Base-by-base conservation (phyloP, 768 basidiomycete genomes). In the Asterophora lycoperdoides region DNA sequence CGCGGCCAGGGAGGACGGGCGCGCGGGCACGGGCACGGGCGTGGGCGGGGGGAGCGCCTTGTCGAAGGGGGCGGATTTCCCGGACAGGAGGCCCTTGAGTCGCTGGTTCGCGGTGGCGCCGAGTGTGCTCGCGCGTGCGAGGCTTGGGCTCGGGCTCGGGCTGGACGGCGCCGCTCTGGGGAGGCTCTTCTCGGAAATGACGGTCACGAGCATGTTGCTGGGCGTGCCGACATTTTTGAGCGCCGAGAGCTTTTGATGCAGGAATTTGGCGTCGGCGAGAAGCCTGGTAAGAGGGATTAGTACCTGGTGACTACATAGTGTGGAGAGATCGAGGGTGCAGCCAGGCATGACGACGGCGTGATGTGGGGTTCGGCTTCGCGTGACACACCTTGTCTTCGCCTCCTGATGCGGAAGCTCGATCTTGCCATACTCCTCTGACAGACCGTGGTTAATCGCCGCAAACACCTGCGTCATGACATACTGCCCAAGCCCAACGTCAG, bases 401-500 rank as follows among this genome's bases (percentile, higher is more conserved):
- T 86, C 89, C 51, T 81, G 80, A 59, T 78, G 81, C 45, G 85
- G 90, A 26, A 97, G 71, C 56, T 93, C 89, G 47, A 96, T 82
- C 61, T 77, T 81, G 44, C 74, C 74, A 66, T 86, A 95, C 63
- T 93, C 92, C 60, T 94, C 91, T 33, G 84, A 84, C 17, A 99
- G 73, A 30, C 89, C 82, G 68, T 91, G 84, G 65, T 93, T 93
- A 67, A 97, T 93, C 11, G 91, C 85, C 15, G 89, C 89, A 52
- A 97, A 86, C 11, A 98, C 96, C 63, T 97, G 91, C 30, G 84
- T 81, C 90, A 97, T 94, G 62, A 99, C 92, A 64, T 79, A 80
- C 90, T 96, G 63, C 18, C 39, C 44, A 55, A 46, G 44, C 45
- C 52, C 51, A 26, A 36, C 15, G 23, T 23, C 41, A 26, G 10